Percentiles rank a stretch among this genome's conserved stretches.
These are phyloP conservation scores for Entomortierella lignicola DNA, from an alignment of 192 early-diverging fungal genomes.

Conservation along the genomic window DNA sequence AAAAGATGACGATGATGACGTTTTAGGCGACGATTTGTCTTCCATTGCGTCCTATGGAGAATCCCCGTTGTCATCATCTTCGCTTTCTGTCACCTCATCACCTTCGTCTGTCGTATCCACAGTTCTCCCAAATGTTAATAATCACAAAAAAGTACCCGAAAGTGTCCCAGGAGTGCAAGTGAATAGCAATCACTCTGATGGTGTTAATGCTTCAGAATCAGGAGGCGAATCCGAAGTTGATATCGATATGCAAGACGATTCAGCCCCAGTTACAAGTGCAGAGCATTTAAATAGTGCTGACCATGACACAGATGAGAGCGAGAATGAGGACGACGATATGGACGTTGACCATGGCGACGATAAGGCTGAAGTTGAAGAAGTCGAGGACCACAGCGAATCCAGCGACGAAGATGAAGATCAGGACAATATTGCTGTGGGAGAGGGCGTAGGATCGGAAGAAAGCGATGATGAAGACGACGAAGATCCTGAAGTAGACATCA, in stretches of 20 bases:
- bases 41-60: slow-evolving; percentile 23
- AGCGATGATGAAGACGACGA: slow-evolving; percentile 10
- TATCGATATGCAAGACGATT: slow-evolving; percentile 24
- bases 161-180: not conserved
- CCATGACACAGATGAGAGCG: slow-evolving; percentile 6
- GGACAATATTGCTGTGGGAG: slow-evolving; percentile 1
- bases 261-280: too few species aligned
- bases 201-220: not conserved
- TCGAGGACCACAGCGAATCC: not conserved
- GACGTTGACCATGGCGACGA: slow-evolving; percentile 1
- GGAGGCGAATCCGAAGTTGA: slow-evolving; percentile 2
- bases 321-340: slow-evolving; percentile 18
- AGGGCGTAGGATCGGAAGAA: not conserved
- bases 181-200: not conserved
- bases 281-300: not conserved
- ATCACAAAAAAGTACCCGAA: not conserved
- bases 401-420: not conserved
- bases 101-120: slow-evolving; percentile 25
- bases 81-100: slow-evolving; percentile 38
- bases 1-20: slow-evolving; percentile 33
- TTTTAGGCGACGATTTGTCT: slow-evolving; percentile 35
- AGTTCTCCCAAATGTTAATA: not conserved
- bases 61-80: slow-evolving; percentile 29
- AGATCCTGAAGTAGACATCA: not conserved
- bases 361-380: slow-evolving; percentile 11